A percentile compares a stretch with the other conserved stretches of the same genome.
phyloP scores from a whole-genome alignment of 2,329 filamentous ascomycete species.

The Cadophora gregata region DNA sequence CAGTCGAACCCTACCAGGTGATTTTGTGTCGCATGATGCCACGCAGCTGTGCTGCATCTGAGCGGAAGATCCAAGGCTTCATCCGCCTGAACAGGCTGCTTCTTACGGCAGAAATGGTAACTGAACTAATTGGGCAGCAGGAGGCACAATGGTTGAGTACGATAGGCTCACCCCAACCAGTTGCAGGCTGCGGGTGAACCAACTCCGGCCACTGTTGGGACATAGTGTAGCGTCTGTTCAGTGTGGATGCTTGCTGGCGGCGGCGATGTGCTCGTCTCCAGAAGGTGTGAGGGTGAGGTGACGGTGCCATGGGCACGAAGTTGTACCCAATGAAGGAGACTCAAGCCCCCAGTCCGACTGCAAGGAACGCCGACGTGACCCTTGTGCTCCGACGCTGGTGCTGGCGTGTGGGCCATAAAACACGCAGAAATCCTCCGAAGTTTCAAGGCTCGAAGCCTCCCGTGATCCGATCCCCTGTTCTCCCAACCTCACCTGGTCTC shows the following conservation, averaged over 20 bases:
- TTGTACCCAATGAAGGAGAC: constrained; percentile 23
- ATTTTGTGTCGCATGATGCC: constrained; percentile 33
- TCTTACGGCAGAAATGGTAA: constrained; percentile 21
- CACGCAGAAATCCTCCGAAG: constrained; percentile 28
- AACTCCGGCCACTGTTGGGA: constrained; percentile 22
- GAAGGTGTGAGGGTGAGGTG: constrained; percentile 7
- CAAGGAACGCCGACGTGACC: constrained; percentile 31
- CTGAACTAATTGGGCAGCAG: constrained; percentile 15
- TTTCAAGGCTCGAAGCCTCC: constrained; percentile 18
- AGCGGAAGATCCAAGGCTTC: constrained; percentile 30
- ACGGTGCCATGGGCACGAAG: constrained; percentile 5
- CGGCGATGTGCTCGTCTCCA: constrained; percentile 37
- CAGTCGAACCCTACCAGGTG: constrained; percentile 12
- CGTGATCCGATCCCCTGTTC: constrained; percentile 20
- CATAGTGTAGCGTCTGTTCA: constrained; percentile 1
- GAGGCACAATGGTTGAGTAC: constrained; percentile 4
- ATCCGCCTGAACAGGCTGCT: constrained; percentile 34
- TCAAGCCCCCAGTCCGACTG: constrained; percentile 19
- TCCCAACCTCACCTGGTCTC: background rate
- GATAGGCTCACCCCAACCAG: constrained; percentile 26
- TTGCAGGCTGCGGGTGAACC: constrained; percentile 19
- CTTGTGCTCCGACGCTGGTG: constrained; percentile 11
- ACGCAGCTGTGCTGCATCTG: constrained; percentile 15
- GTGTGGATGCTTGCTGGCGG: constrained; percentile 6
- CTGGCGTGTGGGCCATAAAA: constrained; percentile 17